Evolutionary conservation across 192 early-diverging fungal species (phyloP).

Genomic region (Coemansia erecta): DNA sequence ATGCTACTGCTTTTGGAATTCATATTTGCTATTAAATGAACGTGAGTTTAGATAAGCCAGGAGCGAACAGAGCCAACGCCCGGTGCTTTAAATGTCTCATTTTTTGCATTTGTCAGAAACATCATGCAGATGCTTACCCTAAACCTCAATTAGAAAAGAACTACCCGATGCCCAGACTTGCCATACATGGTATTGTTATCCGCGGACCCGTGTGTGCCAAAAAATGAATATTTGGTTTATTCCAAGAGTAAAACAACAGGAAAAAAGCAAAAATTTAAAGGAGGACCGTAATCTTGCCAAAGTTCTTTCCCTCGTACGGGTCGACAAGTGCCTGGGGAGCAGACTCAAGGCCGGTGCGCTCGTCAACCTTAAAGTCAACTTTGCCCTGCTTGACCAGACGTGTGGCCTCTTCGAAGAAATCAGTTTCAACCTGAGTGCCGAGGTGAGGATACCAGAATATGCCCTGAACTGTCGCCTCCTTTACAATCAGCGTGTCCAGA

Average conservation of each 20-base stretch:
- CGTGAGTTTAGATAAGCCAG: too few species aligned
- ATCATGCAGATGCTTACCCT: not conserved
- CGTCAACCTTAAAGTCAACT: conserved; percentile 58
- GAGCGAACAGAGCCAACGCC: too few species aligned
- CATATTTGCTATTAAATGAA: not conserved
- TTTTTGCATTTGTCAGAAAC: too few species aligned
- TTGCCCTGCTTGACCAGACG: conserved; percentile 60
- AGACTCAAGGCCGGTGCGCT: conserved; percentile 66
- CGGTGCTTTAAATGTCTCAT: too few species aligned
- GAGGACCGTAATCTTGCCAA: conserved; percentile 65
- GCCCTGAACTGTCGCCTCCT: conserved; percentile 62
- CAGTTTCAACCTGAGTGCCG: conserved; percentile 41
- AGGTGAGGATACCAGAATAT: conserved; percentile 60
- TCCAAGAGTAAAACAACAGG: too few species aligned
- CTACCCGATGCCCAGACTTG: too few species aligned
- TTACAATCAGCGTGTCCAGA: conserved; percentile 56
- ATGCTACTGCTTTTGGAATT: too few species aligned
- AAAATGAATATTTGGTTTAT: too few species aligned
- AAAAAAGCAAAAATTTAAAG: conserved; percentile 14
- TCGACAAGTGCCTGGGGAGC: conserved; percentile 62
- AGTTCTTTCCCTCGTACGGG: too few species aligned
- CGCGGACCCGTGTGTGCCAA: too few species aligned
- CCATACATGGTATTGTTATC: too few species aligned
- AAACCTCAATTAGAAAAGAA: not conserved
- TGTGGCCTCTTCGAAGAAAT: conserved; percentile 60